phyloP scores from a whole-genome alignment of 805 yeast genomes.

The Schizosaccharomyces lindneri region DNA sequence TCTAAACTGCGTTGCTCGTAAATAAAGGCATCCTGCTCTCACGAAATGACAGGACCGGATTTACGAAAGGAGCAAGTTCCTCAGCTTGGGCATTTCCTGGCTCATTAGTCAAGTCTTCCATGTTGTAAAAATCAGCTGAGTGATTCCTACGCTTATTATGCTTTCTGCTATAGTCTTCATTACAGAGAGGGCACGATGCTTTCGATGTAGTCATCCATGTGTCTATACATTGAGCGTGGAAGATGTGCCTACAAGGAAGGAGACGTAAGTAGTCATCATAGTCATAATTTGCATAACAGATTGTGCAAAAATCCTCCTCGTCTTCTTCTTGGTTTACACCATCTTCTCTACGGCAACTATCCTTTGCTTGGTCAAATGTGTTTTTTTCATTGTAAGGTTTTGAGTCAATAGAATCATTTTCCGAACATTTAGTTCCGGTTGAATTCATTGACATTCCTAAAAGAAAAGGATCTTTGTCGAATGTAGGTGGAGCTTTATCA shows the following conservation, averaged over 20 bases:
- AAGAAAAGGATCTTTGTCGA: not conserved
- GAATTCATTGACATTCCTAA: not conserved
- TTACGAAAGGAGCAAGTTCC: not conserved
- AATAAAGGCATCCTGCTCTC: not conserved
- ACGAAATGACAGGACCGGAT: not conserved
- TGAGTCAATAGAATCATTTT: not conserved
- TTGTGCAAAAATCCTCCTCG: not conserved
- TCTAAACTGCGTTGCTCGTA: not conserved
- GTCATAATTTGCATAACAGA: not conserved
- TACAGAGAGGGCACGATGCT: slow-evolving; percentile 2
- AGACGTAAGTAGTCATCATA: not conserved
- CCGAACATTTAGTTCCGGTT: not conserved
- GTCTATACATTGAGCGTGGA: slow-evolving; percentile 1
- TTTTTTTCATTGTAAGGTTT: not conserved
- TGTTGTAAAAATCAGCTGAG: too few relatives aligned
- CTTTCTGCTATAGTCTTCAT: not conserved
- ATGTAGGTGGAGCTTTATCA: not conserved
- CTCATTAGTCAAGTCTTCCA: too few relatives aligned
- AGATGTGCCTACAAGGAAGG: slow-evolving; percentile 1
- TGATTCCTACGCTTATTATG: too few relatives aligned
- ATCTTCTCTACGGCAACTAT: not conserved
- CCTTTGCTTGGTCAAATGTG: not conserved
- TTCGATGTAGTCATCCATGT: not conserved
- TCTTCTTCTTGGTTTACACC: not conserved
- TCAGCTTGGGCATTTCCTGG: not conserved